Evolutionary conservation across 371 early-diverging fungal species (phyloP).

Genomic region (Blakeslea trispora): DNA sequence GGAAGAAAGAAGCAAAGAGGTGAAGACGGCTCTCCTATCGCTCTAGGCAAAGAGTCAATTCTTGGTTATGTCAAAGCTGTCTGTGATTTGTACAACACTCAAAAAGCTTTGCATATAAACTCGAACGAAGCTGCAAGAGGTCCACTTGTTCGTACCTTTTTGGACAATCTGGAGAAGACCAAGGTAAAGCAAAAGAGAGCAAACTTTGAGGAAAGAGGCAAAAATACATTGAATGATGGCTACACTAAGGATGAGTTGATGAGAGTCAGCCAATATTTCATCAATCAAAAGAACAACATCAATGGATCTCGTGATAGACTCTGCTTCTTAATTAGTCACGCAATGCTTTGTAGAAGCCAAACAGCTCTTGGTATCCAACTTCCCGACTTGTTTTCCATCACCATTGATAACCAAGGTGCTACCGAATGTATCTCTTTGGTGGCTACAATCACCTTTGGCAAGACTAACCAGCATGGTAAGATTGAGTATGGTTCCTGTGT

Average conservation of each 20-base stretch:
- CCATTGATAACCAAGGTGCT: too few species aligned
- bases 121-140: too few species aligned
- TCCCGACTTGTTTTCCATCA: too few species aligned
- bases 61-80: too few species aligned
- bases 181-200: conserved; percentile 6
- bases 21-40: too few species aligned
- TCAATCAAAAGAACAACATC: neutral
- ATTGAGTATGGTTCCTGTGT: conserved; percentile 8
- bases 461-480: conserved; percentile 9
- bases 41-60: too few species aligned
- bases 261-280: neutral
- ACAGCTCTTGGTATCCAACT: neutral
- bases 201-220: neutral
- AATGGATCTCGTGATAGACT: neutral
- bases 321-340: too few species aligned
- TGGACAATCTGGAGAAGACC: conserved; percentile 5
- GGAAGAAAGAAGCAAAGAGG: too few species aligned
- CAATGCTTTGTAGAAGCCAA: neutral
- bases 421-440: neutral
- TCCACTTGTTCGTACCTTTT: too few species aligned
- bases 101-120: too few species aligned
- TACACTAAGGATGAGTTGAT: neutral
- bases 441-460: conserved; percentile 6
- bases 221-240: neutral
- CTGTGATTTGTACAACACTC: too few species aligned